Percentiles rank a stretch among this genome's conserved stretches.
Evolutionary conservation across 371 early-diverging fungal species (phyloP).

Genomic region (Rhizopus delemar): DNA sequence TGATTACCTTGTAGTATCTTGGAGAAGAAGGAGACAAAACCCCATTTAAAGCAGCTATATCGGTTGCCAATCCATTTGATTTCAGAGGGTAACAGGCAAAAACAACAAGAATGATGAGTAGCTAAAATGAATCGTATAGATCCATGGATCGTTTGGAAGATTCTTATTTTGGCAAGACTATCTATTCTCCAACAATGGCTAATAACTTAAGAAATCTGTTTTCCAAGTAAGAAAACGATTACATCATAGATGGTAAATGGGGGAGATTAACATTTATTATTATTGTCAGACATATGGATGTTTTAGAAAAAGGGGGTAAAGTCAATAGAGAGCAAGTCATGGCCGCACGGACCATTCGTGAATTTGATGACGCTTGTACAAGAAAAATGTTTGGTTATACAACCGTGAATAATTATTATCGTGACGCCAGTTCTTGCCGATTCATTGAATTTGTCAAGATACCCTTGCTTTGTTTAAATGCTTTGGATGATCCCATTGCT

Average conservation of each 20-base stretch:
- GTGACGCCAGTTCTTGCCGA: slow-evolving; percentile 72
- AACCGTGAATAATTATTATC: slow-evolving; percentile 86
- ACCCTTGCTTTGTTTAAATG: slow-evolving; percentile 82
- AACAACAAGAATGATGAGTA: not conserved
- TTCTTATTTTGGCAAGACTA: slow-evolving; percentile 46
- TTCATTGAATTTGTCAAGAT: slow-evolving; percentile 72
- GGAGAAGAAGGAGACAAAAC: slow-evolving; percentile 83
- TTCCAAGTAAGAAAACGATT: slow-evolving; percentile 29
- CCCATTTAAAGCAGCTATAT: slow-evolving; percentile 73
- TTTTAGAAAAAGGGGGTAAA: slow-evolving; percentile 53
- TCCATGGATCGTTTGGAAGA: slow-evolving; percentile 28
- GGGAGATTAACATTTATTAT: not conserved
- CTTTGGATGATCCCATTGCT: slow-evolving; percentile 94
- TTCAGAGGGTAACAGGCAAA: slow-evolving; percentile 48
- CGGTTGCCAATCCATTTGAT: slow-evolving; percentile 89
- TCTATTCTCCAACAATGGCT: slow-evolving; percentile 76
- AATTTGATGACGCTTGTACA: slow-evolving; percentile 75
- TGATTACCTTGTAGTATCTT: slow-evolving; percentile 55
- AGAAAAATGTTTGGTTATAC: slow-evolving; percentile 69
- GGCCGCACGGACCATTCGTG: slow-evolving; percentile 40
- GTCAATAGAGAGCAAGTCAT: slow-evolving; percentile 59
- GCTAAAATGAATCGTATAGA: slow-evolving; percentile 6
- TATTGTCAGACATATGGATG: slow-evolving; percentile 53
- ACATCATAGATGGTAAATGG: not conserved
- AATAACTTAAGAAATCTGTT: slow-evolving; percentile 66